Evolutionary conservation across 228 moss, liverwort and hornwort genomes (phyloP).

Genomic region (Sphagnum magellanicum): DNA sequence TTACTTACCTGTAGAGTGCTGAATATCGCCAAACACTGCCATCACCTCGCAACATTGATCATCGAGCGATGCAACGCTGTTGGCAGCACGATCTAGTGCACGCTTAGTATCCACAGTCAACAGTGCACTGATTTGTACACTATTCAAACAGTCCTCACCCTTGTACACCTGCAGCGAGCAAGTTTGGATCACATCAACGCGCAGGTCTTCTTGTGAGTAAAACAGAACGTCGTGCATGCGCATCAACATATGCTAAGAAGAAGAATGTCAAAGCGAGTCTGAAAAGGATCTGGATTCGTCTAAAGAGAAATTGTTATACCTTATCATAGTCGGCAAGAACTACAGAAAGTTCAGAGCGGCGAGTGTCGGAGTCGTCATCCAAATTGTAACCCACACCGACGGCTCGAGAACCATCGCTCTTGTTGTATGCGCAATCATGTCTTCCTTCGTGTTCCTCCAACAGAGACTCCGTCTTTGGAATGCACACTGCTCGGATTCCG

Average conservation of each 20-base stretch:
- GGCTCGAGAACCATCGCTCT: conserved; percentile 43
- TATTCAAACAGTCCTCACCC: conserved; percentile 56
- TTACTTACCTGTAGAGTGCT: conserved; percentile 42
- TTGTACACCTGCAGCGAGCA: conserved; percentile 39
- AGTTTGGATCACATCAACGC: not conserved
- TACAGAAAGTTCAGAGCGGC: conserved; percentile 37
- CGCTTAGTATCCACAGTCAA: conserved; percentile 65
- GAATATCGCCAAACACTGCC: conserved; percentile 84
- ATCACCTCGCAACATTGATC: conserved; percentile 70
- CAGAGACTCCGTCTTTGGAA: conserved; percentile 50
- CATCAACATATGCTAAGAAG: too few species aligned
- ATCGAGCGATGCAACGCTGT: conserved; percentile 47
- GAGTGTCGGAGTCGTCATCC: conserved; percentile 52
- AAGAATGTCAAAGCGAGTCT: too few species aligned
- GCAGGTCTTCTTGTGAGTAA: not conserved
- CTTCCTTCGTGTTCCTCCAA: conserved; percentile 64
- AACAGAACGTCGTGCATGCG: not conserved
- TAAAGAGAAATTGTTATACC: conserved; percentile 10
- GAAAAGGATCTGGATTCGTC: too few species aligned
- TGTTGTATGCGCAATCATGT: conserved; percentile 49
- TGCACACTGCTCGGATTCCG: conserved; percentile 53
- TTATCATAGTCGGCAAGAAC: conserved; percentile 66
- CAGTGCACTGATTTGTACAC: conserved; percentile 56
- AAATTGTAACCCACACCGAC: conserved; percentile 75
- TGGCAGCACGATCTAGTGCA: conserved; percentile 53